phyloP scores from a whole-genome alignment of 345 rosid species.

The Salix dunnii region DNA sequence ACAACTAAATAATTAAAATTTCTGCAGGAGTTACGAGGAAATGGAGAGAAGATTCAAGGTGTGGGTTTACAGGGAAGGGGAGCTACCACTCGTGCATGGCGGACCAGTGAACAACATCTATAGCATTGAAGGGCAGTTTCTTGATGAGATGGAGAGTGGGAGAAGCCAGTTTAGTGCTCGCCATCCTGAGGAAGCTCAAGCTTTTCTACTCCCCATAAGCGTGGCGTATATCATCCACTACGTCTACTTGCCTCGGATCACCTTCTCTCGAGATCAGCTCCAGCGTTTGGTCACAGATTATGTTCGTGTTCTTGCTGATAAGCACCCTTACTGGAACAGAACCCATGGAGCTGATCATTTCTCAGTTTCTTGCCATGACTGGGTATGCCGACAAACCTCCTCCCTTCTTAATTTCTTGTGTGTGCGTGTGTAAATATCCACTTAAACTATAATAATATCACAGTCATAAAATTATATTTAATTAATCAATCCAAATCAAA shows the following conservation, averaged over 20 bases:
- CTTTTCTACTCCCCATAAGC: constrained; percentile 50
- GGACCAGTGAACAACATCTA: constrained; percentile 53
- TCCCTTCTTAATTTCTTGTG: neutral
- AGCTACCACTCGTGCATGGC: constrained; percentile 44
- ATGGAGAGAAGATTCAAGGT: constrained; percentile 59
- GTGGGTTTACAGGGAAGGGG: constrained; percentile 64
- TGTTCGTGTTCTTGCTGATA: constrained; percentile 27
- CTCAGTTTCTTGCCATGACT: constrained; percentile 62
- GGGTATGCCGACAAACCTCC: constrained; percentile 33
- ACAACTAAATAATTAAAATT: neutral
- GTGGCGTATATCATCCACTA: constrained; percentile 37
- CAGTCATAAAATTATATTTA: no score
- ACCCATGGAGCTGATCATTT: constrained; percentile 64
- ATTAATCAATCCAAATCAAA: no score
- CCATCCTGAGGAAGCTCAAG: constrained; percentile 51
- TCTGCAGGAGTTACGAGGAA: constrained; percentile 52
- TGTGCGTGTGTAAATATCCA: no score
- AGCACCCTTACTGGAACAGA: constrained; percentile 57
- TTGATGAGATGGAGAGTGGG: constrained; percentile 47
- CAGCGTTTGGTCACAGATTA: constrained; percentile 43
- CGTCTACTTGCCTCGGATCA: constrained; percentile 41
- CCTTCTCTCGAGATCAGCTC: constrained; percentile 31
- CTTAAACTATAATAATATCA: no score
- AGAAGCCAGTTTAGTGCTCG: constrained; percentile 34
- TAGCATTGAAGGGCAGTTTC: constrained; percentile 55